Percentiles rank a stretch among this genome's conserved stretches.
phyloP scores from a whole-genome alignment of 306 rosid species.

The Quercus berberidifolia region DNA sequence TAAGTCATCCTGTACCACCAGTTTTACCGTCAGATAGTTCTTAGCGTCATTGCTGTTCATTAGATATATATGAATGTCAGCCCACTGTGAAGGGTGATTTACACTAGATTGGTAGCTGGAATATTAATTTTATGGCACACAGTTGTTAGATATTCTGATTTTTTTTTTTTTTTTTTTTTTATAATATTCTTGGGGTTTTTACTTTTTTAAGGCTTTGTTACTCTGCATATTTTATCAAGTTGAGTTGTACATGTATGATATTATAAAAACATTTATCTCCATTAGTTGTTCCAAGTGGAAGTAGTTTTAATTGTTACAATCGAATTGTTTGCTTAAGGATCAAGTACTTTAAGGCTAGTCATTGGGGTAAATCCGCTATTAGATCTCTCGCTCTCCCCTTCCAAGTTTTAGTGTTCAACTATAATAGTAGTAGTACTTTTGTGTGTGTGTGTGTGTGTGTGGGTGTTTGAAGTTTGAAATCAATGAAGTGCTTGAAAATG shows the following conservation, averaged over 20 bases:
- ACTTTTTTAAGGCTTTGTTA: not conserved
- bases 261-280: not conserved
- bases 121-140: not conserved
- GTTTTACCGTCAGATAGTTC: not conserved
- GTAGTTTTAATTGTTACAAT: too few species aligned
- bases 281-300: not conserved
- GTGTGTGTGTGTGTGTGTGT: too few species aligned
- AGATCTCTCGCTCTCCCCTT: too few species aligned
- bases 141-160: not conserved
- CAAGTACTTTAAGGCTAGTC: too few species aligned
- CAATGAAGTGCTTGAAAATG: too few species aligned
- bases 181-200: not conserved
- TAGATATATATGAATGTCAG: not conserved
- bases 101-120: not conserved
- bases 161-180: too few species aligned
- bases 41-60: not conserved
- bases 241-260: constrained; percentile 1
- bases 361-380: too few species aligned
- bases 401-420: too few species aligned
- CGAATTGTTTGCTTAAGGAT: too few species aligned
- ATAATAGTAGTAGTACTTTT: too few species aligned
- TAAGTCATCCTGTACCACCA: not conserved
- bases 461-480: too few species aligned
- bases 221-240: not conserved
- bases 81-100: not conserved